Percentiles rank a stretch among this genome's conserved stretches.
Conservation (phyloP, 352 stramenopile species). For the Pythium sp. region DNA sequence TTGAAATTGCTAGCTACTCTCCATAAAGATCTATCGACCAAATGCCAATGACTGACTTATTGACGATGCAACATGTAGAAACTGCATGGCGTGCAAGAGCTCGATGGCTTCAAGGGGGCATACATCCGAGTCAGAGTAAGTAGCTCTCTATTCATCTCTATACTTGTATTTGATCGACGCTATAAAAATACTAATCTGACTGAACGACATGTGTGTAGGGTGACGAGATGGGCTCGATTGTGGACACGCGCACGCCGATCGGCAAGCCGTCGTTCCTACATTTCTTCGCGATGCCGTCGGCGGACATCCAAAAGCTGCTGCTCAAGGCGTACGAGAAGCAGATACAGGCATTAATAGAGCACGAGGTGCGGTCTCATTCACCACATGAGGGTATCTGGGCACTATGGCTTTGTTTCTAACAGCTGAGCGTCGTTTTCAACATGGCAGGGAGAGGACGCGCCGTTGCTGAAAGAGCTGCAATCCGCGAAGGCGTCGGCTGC, state of each 20-base stretch:
- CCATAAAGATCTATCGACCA: background rate
- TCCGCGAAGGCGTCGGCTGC: conserved; percentile 46
- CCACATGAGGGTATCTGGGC: background rate
- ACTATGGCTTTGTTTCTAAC: background rate
- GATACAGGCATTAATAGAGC: conserved; percentile 71
- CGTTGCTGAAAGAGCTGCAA: conserved; percentile 68
- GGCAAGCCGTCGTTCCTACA: conserved; percentile 84
- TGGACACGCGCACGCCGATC: conserved; percentile 62
- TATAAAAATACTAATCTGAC: background rate
- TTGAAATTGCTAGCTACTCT: background rate
- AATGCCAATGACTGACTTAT: background rate
- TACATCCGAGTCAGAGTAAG: conserved; percentile 80
- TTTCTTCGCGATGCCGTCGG: conserved; percentile 76
- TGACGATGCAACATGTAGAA: conserved; percentile 30
- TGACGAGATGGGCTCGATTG: conserved; percentile 82
- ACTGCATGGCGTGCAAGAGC: conserved; percentile 68
- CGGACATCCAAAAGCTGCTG: conserved; percentile 68
- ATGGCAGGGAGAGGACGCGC: conserved; percentile 34
- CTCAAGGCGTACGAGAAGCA: conserved; percentile 83
- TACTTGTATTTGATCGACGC: background rate
- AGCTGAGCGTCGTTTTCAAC: background rate
- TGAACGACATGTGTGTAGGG: conserved; percentile 21
- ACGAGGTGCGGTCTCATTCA: conserved; percentile 19
- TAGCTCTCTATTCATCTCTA: background rate
- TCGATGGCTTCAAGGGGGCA: conserved; percentile 75